phyloP scores from a whole-genome alignment of 768 basidiomycete species.

The Lactifluus rugatus region DNA sequence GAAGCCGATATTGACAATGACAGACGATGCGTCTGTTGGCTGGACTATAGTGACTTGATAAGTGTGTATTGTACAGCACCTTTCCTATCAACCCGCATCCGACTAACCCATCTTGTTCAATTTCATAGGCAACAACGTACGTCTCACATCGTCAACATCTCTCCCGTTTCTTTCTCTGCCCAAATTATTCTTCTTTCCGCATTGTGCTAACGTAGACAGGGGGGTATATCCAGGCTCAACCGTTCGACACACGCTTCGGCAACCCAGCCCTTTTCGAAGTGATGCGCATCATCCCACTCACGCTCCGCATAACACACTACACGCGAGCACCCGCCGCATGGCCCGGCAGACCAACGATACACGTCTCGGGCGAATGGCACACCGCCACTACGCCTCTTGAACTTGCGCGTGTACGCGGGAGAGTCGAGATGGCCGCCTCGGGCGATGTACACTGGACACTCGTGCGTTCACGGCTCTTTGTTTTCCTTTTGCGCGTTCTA shows the following conservation, averaged over 20 bases:
- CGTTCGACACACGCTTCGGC: slow-evolving; percentile 25
- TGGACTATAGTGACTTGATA: slow-evolving; percentile 47
- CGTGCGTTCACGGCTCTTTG: slow-evolving; percentile 28
- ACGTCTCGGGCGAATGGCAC: slow-evolving; percentile 33
- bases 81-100: not conserved
- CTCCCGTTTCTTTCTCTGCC: not conserved
- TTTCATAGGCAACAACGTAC: slow-evolving; percentile 35
- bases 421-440: slow-evolving; percentile 39
- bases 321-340: slow-evolving; percentile 22
- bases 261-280: slow-evolving; percentile 33
- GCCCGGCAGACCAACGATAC: slow-evolving; percentile 40
- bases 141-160: not conserved
- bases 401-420: slow-evolving; percentile 32
- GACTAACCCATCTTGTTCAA: too few species aligned
- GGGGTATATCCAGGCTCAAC: too few species aligned
- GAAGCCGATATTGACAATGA: not conserved
- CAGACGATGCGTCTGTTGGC: slow-evolving; percentile 50
- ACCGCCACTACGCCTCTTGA: slow-evolving; percentile 34
- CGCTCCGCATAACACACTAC: slow-evolving; percentile 29
- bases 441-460: slow-evolving; percentile 44
- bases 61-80: slow-evolving; percentile 34
- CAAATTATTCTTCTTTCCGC: too few species aligned
- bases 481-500: too few species aligned
- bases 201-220: too few species aligned
- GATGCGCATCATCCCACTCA: slow-evolving; percentile 44